Percentiles rank a stretch among this genome's conserved stretches.
phyloP scores from a whole-genome alignment of 1,139 yeast genomes.

The Candida pseudoviswanathii region DNA sequence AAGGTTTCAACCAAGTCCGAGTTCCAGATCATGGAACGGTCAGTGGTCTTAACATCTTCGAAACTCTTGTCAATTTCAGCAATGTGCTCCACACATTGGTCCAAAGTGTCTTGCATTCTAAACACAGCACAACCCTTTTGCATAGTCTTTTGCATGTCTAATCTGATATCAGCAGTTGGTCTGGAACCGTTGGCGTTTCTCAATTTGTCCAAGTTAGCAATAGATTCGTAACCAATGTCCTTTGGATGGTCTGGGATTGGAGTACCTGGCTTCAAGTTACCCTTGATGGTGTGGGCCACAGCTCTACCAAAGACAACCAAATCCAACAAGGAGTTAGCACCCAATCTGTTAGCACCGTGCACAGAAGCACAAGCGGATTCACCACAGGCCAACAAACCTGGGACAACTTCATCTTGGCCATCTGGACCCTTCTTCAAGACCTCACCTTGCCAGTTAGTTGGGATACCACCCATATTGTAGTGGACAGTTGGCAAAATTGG shows the following conservation, averaged over 20 bases:
- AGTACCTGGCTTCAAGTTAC: conserved; percentile 81
- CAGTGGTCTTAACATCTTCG: conserved; percentile 75
- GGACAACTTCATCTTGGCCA: conserved; percentile 90
- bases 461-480: conserved; percentile 99
- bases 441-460: conserved; percentile 97
- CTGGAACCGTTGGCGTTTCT: conserved; percentile 84
- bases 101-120: conserved; percentile 91
- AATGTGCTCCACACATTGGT: conserved; percentile 86
- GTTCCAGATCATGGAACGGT: conserved; percentile 98
- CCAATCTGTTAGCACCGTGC: conserved; percentile 98
- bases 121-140: conserved; percentile 97
- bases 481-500: conserved; percentile 98
- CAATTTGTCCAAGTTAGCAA: conserved; percentile 84
- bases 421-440: conserved; percentile 79
- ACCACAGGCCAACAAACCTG: conserved; percentile 97
- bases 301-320: conserved; percentile 99
- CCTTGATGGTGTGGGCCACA: conserved; percentile 89
- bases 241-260: conserved; percentile 78
- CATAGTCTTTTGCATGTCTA: conserved; percentile 94
- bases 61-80: conserved; percentile 74
- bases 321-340: conserved; percentile 98
- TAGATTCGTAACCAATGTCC: conserved; percentile 86
- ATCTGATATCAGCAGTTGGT: conserved; percentile 86
- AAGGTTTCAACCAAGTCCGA: conserved; percentile 94
- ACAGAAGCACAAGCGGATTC: conserved; percentile 99